Percentiles rank a stretch among this genome's conserved stretches.
These are phyloP conservation scores for Arachnopeziza araneosa DNA, from an alignment of 2,329 filamentous ascomycete species.

Conservation along the genomic window DNA sequence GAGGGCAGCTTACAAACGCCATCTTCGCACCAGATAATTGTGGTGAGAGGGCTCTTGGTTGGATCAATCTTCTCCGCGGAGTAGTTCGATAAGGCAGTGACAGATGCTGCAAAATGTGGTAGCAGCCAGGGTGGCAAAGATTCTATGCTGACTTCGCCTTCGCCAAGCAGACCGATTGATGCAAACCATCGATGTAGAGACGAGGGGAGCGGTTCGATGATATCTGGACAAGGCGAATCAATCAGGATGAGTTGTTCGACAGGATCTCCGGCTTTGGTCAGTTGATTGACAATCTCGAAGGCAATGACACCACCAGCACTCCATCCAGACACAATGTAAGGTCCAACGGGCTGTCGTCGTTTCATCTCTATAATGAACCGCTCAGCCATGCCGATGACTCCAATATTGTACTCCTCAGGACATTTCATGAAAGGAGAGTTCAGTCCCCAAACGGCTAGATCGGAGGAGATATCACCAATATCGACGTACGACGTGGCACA, in stretches of 20 bases:
- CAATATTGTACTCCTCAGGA: conserved; percentile 59
- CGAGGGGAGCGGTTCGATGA: conserved; percentile 42
- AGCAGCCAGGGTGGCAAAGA: conserved; percentile 64
- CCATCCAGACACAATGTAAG: conserved; percentile 67
- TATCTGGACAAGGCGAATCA: conserved; percentile 55
- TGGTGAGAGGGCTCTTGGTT: conserved; percentile 53
- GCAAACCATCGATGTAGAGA: conserved; percentile 56
- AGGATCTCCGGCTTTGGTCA: conserved; percentile 49
- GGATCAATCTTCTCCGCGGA: conserved; percentile 57
- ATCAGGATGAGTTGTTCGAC: conserved; percentile 60
- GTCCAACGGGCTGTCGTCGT: conserved; percentile 61
- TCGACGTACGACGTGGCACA: conserved; percentile 32
- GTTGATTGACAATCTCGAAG: conserved; percentile 58
- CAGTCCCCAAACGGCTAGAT: conserved; percentile 50
- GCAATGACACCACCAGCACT: conserved; percentile 71
- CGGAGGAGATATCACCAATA: conserved; percentile 35
- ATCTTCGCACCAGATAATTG: conserved; percentile 66
- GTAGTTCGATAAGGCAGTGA: conserved; percentile 64
- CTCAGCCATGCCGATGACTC: conserved; percentile 58
- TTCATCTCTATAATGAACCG: conserved; percentile 66
- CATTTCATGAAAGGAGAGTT: conserved; percentile 69
- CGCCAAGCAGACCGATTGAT: conserved; percentile 64
- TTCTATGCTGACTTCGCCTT: conserved; percentile 46
- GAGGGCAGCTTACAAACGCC: conserved; percentile 63
- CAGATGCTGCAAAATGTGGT: conserved; percentile 65